Conservation (phyloP, 805 yeast species). For the Lachancea lanzarotensis region DNA sequence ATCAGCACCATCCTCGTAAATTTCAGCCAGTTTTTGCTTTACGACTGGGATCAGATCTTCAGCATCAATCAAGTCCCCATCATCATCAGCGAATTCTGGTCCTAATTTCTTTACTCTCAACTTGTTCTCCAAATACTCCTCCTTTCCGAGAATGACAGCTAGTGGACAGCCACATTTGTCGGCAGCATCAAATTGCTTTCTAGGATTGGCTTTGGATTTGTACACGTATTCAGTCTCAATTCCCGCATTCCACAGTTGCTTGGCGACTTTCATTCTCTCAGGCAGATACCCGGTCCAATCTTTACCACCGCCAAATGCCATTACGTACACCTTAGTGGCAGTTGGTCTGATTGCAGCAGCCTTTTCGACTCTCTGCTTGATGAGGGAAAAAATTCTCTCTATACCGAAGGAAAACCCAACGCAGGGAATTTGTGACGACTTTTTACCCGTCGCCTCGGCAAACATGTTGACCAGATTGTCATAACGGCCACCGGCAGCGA, state of each 20-base stretch:
- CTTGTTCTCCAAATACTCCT: conserved; percentile 72
- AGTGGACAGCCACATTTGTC: conserved; percentile 87
- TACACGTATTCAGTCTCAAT: conserved; percentile 87
- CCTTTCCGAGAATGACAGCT: conserved; percentile 93
- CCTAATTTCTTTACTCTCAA: conserved; percentile 85
- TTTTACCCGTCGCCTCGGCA: conserved; percentile 72
- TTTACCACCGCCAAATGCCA: conserved; percentile 99
- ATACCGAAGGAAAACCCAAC: conserved; percentile 97
- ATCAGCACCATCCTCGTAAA: conserved; percentile 48
- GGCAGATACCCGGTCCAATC: conserved; percentile 89
- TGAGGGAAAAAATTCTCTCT: conserved; percentile 85
- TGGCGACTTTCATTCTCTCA: conserved; percentile 86
- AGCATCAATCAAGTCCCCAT: conserved; percentile 72
- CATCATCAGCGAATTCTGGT: conserved; percentile 78
- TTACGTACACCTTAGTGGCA: conserved; percentile 86
- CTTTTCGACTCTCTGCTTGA: conserved; percentile 66
- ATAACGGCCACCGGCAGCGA: conserved; percentile 98
- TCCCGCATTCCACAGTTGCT: conserved; percentile 79
- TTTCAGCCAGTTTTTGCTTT: conserved; percentile 46
- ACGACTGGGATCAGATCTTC: conserved; percentile 51
- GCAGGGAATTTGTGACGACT: conserved; percentile 80
- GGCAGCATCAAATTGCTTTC: conserved; percentile 97
- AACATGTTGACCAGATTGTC: conserved; percentile 97
- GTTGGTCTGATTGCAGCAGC: conserved; percentile 66
- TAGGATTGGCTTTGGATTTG: conserved; percentile 87